Evolutionary conservation across 2,329 filamentous ascomycete genomes (phyloP).

Genomic region (Aphanocladium album): DNA sequence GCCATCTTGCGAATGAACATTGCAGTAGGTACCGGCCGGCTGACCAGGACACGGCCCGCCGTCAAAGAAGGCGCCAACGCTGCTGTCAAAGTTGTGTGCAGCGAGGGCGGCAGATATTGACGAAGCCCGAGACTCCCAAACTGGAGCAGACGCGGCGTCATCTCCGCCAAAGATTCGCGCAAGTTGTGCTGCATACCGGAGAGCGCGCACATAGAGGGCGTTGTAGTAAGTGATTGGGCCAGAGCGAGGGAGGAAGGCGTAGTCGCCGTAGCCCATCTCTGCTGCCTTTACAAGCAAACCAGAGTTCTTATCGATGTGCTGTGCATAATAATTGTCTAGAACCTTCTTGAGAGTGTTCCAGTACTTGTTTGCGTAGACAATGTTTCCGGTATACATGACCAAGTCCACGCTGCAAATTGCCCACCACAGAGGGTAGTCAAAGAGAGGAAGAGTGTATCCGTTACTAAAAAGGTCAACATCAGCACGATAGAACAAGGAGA

Average conservation of each 20-base stretch:
- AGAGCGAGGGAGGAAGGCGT: constrained; percentile 43
- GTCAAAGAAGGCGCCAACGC: constrained; percentile 41
- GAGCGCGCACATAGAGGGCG: constrained; percentile 43
- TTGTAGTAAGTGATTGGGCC: constrained; percentile 50
- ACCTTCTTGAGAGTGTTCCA: constrained; percentile 36
- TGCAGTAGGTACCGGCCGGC: constrained; percentile 20
- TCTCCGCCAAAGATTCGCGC: constrained; percentile 26
- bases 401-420: constrained; percentile 43
- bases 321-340: constrained; percentile 42
- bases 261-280: constrained; percentile 41
- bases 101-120: constrained; percentile 32
- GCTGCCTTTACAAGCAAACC: constrained; percentile 37
- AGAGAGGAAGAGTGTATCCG: constrained; percentile 42
- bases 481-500: background rate
- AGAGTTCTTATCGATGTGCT: constrained; percentile 34
- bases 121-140: constrained; percentile 36
- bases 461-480: constrained; percentile 23
- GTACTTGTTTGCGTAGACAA: constrained; percentile 34
- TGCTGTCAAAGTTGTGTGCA: constrained; percentile 35
- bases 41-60: constrained; percentile 27
- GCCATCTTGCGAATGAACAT: constrained; percentile 45
- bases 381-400: constrained; percentile 45
- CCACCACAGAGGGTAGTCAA: constrained; percentile 52
- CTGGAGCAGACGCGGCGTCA: constrained; percentile 27
- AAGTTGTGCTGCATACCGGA: constrained; percentile 39